Base-by-base conservation (phyloP, 164 flowering plant species). In the Taxillus chinensis region DNA sequence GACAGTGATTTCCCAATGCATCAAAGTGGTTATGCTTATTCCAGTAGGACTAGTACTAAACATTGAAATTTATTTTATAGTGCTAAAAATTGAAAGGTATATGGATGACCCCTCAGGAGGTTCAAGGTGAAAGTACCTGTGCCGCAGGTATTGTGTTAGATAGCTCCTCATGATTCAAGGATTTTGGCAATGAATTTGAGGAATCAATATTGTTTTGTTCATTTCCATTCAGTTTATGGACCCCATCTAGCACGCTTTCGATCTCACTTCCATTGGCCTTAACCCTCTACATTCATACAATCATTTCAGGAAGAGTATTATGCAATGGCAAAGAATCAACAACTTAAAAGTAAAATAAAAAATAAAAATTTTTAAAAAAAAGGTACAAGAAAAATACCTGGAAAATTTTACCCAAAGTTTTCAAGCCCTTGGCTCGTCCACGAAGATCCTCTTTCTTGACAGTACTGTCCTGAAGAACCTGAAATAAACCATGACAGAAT, bases 391-490 rank as follows among this genome's bases (percentile, higher is more conserved):
- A 46, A 3, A 53, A 5, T 62, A 87, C 99, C 96, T 93, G 96
- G 63, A 93, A 87, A 62, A 89, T 84, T 80, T 82, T 90, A 37
- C 99, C 99, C 59, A 93, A 88, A 48, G 83, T 83, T 70, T 85
- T 93, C 80, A 93, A 71, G 15, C 91, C 97, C 79, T 86, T 89
- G 49, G 99, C 99, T 70, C 97, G 83, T 60, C 84, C 80, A 9
- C 89, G 87, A 9, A 89, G 89, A 57, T 93, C 97, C 74, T 93
- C 99, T 73, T 75, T 93, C 77, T 81, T 93, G 61, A 65, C 87
- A 66, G 68, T 74, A 67, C 63, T 80, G 56, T 93, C 99, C 80
- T 90, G 97, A 65, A 93, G 96, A 64, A 93, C 96, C 98, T 93
- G 73, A n/a, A 73, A 66, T 53, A 56, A 55, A 41, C 45, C 27